These are phyloP conservation scores for Leccinum arenicola DNA, from an alignment of 768 basidiomycete genomes.

Conservation along the genomic window DNA sequence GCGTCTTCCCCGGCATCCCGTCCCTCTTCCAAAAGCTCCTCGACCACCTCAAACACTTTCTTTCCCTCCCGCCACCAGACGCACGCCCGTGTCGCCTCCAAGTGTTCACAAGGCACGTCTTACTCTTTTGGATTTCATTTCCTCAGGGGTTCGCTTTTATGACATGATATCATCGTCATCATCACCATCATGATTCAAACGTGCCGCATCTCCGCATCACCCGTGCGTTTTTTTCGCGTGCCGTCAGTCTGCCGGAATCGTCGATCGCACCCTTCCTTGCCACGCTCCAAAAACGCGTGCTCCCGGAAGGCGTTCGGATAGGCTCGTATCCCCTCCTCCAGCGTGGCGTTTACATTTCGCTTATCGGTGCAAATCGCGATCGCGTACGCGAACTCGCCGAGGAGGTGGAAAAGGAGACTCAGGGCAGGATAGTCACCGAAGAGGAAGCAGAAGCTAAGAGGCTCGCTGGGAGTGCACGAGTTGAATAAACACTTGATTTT, in stretches of 20 bases:
- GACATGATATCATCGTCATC: neutral
- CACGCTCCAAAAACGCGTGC: slow-evolving; percentile 68
- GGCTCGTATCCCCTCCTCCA: slow-evolving; percentile 70
- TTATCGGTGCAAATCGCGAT: slow-evolving; percentile 48
- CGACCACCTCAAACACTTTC: slow-evolving; percentile 63
- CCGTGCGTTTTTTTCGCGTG: neutral
- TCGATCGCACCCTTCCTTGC: slow-evolving; percentile 87
- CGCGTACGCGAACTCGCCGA: slow-evolving; percentile 54
- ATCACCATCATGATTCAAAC: neutral
- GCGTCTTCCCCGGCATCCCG: slow-evolving; percentile 91
- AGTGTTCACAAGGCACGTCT: slow-evolving; percentile 73
- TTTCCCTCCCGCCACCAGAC: slow-evolving; percentile 73
- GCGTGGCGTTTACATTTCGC: slow-evolving; percentile 61
- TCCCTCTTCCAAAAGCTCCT: slow-evolving; percentile 80
- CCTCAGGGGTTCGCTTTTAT: neutral
- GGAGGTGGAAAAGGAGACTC: slow-evolving; percentile 59
- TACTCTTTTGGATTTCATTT: neutral
- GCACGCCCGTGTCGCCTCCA: slow-evolving; percentile 78
- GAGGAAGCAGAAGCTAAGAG: slow-evolving; percentile 60
- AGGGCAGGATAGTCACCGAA: slow-evolving; percentile 59
- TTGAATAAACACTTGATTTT: neutral
- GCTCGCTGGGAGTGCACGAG: slow-evolving; percentile 13
- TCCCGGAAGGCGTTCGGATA: slow-evolving; percentile 73
- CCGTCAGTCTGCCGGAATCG: slow-evolving; percentile 65
- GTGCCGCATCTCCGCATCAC: neutral